These are phyloP conservation scores for Metschnikowia gelsemii DNA, from an alignment of 805 yeast genomes.

Conservation along the genomic window DNA sequence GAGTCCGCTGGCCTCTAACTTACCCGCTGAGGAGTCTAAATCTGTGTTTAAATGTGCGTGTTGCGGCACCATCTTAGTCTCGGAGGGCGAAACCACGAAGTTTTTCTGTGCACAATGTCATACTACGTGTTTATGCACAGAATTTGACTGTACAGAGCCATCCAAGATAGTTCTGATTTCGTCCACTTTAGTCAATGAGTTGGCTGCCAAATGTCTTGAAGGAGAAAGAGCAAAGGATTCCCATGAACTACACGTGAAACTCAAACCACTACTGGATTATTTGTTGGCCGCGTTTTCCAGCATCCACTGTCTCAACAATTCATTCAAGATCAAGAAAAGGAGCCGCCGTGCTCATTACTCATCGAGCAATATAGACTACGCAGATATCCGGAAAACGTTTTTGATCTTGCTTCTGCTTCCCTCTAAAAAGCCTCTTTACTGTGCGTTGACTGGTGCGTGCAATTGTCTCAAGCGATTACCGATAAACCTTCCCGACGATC, in stretches of 20 bases:
- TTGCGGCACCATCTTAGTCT: slow-evolving; percentile 38
- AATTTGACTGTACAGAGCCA: slow-evolving; percentile 8
- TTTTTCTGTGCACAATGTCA: slow-evolving; percentile 65
- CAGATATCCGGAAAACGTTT: slow-evolving; percentile 49
- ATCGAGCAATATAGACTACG: slow-evolving; percentile 49
- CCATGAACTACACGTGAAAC: slow-evolving; percentile 32
- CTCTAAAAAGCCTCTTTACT: slow-evolving; percentile 57
- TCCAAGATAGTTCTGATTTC: slow-evolving; percentile 21
- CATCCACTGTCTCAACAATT: slow-evolving; percentile 46
- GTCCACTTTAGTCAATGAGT: slow-evolving; percentile 30
- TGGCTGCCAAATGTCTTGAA: slow-evolving; percentile 35
- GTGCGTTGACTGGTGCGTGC: slow-evolving; percentile 51
- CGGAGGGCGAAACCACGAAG: slow-evolving; percentile 27
- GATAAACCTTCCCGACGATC: slow-evolving; percentile 39
- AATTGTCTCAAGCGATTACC: slow-evolving; percentile 49
- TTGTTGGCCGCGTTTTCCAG: slow-evolving; percentile 50
- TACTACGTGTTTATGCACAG: slow-evolving; percentile 41
- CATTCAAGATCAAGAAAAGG: slow-evolving; percentile 44
- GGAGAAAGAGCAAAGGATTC: slow-evolving; percentile 18
- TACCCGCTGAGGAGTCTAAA: slow-evolving; percentile 8
- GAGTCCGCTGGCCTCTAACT: slow-evolving; percentile 10
- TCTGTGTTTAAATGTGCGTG: slow-evolving; percentile 35
- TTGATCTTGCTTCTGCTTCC: slow-evolving; percentile 50
- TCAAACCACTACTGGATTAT: slow-evolving; percentile 51
- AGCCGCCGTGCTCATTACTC: slow-evolving; percentile 39